Conservation (phyloP, 331 rosid genomes). For the Pyrus hybrid region DNA sequence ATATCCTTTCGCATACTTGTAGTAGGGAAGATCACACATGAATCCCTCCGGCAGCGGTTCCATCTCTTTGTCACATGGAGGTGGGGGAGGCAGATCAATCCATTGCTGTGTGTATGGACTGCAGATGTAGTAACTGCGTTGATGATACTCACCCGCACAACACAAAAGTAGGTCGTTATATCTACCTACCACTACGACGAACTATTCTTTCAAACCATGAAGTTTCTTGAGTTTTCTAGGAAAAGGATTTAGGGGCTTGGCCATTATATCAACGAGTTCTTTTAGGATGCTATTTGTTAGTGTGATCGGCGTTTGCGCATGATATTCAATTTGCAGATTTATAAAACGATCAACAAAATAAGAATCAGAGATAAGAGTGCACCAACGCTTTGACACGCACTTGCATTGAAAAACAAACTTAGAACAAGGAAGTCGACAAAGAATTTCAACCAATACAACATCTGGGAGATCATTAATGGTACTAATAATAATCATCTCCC, state of each 20-base stretch:
- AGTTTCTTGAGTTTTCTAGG: neutral
- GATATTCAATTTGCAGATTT: neutral
- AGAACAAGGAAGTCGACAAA: too few relatives aligned
- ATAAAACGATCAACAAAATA: neutral
- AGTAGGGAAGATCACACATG: neutral
- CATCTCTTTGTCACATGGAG: neutral
- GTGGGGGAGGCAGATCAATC: neutral
- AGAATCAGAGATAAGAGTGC: neutral
- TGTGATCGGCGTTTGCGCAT: neutral
- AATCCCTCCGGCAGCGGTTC: neutral
- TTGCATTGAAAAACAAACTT: too few relatives aligned
- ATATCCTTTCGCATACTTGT: neutral
- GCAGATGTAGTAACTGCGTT: neutral
- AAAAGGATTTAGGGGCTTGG: neutral
- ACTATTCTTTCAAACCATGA: neutral
- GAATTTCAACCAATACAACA: too few relatives aligned
- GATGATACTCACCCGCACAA: neutral
- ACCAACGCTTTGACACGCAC: too few relatives aligned
- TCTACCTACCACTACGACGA: neutral
- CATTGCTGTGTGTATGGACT: neutral
- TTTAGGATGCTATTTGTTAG: neutral
- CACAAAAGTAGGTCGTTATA: neutral
- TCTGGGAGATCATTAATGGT: too few relatives aligned
- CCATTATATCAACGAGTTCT: neutral
- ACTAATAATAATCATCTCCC: neutral